Conservation (phyloP, 345 rosid genomes). For the Litchi chinensis region DNA sequence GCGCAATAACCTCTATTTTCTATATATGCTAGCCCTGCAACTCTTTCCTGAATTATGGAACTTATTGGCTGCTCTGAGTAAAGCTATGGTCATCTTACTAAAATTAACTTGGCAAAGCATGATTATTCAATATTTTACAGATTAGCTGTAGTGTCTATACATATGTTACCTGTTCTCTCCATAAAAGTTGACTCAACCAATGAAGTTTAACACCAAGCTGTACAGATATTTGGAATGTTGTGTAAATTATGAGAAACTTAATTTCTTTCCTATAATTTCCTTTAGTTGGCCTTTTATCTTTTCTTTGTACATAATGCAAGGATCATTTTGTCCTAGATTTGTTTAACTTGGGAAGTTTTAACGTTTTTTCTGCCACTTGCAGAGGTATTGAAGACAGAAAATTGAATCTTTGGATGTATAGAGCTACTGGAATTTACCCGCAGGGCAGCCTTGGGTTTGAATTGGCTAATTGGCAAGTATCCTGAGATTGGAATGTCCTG, state of each 20-base stretch:
- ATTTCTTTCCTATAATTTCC: neutral
- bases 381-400: constrained; percentile 28
- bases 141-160: neutral
- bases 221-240: neutral
- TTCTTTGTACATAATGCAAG: neutral
- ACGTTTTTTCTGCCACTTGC: constrained; percentile 19
- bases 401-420: neutral
- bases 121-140: neutral
- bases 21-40: neutral
- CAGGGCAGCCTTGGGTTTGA: neutral
- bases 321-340: neutral
- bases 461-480: neutral
- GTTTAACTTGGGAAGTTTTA: neutral
- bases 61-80: neutral
- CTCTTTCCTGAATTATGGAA: neutral
- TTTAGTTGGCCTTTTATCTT: neutral
- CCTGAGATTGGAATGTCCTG: neutral
- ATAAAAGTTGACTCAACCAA: neutral
- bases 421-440: neutral
- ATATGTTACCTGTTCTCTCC: neutral
- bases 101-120: neutral
- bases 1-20: neutral
- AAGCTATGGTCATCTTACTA: neutral
- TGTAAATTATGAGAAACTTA: neutral
- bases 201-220: neutral